Base-by-base conservation (phyloP, 345 rosid species). In the Schrenkiella parvula region DNA sequence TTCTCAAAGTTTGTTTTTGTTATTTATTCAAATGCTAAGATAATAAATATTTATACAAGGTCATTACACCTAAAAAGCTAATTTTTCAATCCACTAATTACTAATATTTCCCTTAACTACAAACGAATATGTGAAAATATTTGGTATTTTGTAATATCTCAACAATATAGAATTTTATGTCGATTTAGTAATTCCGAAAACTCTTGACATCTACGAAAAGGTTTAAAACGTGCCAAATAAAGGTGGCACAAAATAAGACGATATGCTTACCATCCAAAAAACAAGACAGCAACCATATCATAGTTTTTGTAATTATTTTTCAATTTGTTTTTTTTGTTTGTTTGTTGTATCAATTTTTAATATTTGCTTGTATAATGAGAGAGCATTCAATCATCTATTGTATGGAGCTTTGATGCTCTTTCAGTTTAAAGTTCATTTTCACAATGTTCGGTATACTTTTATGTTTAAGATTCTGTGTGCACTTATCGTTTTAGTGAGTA, bases 381-480 rank as follows among this genome's bases (percentile, higher is more conserved):
- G 17, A 47, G 25, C 52, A 47, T 47, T 14, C 13, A 18, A 19
- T 2, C 13, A 22, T 11, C 29, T 13, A 39, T 39, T 14, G 28
- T 6, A 4, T 21, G n/a, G 51, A 22, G 28, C 15, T 22, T 52
- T 26, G 57, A 52, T 26, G 34, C 19, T 13, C 13, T 7, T 18
- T 53, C 17, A 53, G n/a, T 8, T 53, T 15, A 53, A 28, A 53
- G 21, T 29, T 10, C 37, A 53, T 28, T 53, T 53, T n/a, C 37
- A 28, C 21, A 15, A 28, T 14, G 18, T 53, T 28, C 59, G 38
- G 2, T 53, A 53, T n/a, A 29, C 22, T 22, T n/a, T 29, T 15
- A 15, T 22, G 56, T 51, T 15, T 29, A 54, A 54, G 60, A 54
- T 54, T 54, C 60, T 54, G 60, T 15, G 60, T 8, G 60, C 59